Evolutionary conservation across 805 yeast species (phyloP).

Genomic region (Candida verbasci): DNA sequence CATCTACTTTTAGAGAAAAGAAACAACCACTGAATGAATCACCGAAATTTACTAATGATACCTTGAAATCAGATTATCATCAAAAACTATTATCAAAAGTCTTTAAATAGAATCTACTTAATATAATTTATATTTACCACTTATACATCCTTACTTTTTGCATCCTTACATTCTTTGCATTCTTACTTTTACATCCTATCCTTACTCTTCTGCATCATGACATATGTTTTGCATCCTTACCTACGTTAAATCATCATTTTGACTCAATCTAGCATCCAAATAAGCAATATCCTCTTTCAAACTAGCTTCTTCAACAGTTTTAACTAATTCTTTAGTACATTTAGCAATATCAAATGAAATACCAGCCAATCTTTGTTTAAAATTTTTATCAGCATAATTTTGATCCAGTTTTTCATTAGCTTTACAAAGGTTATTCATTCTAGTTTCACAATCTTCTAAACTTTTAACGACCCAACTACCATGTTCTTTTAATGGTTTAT

Average conservation of each 20-base stretch:
- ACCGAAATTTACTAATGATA: constrained; percentile 1
- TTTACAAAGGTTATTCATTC: constrained; percentile 72
- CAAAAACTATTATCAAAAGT: constrained; percentile 3
- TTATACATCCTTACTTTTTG: no score
- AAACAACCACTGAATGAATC: constrained; percentile 6
- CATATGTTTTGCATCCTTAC: no score
- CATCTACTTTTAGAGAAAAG: constrained; percentile 17
- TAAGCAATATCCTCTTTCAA: constrained; percentile 80
- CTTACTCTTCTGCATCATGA: no score
- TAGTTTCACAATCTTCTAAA: constrained; percentile 75
- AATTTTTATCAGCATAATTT: constrained; percentile 80
- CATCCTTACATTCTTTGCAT: no score
- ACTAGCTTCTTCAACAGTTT: constrained; percentile 93
- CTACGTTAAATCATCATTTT: constrained; percentile 25
- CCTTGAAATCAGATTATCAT: constrained; percentile 4
- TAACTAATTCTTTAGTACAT: constrained; percentile 91
- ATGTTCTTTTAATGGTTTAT: constrained; percentile 79
- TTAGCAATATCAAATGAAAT: constrained; percentile 95
- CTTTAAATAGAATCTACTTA: not conserved
- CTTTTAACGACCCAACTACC: constrained; percentile 89
- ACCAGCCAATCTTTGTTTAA: constrained; percentile 92
- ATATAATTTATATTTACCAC: no score
- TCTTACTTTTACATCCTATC: no score
- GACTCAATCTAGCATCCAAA: constrained; percentile 60
- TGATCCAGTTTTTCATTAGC: constrained; percentile 40